Evolutionary conservation across 179 eudicot genomes (phyloP).

Genomic region (Beta corolliflora): DNA sequence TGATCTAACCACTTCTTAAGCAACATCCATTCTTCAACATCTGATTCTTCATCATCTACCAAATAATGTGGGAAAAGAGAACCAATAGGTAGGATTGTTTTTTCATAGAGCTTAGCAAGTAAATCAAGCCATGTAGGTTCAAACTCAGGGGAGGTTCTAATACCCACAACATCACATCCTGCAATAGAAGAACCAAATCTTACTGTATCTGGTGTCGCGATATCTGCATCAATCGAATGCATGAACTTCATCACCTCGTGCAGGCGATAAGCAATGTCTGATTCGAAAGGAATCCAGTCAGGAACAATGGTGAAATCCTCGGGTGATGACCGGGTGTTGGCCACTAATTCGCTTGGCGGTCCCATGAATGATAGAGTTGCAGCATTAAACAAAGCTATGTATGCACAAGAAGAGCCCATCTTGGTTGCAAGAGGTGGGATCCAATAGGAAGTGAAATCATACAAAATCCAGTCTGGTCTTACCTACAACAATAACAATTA

Average conservation of each 20-base stretch:
- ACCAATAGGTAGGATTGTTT: slow-evolving; percentile 35
- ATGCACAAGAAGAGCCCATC: slow-evolving; percentile 26
- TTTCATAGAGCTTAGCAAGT: slow-evolving; percentile 35
- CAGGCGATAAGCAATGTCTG: slow-evolving; percentile 29
- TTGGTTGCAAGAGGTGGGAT: slow-evolving; percentile 28
- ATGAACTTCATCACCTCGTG: slow-evolving; percentile 36
- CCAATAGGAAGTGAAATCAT: slow-evolving; percentile 40
- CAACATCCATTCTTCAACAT: background rate
- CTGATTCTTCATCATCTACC: background rate
- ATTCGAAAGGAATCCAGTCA: slow-evolving; percentile 35
- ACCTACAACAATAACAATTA: background rate
- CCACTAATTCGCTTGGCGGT: slow-evolving; percentile 19
- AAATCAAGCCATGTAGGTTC: slow-evolving; percentile 44
- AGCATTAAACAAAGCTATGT: slow-evolving; percentile 28
- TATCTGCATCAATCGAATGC: slow-evolving; percentile 19
- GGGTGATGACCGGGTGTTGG: background rate
- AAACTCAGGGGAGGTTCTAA: slow-evolving; percentile 37
- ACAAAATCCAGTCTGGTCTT: slow-evolving; percentile 40
- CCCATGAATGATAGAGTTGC: slow-evolving; percentile 12
- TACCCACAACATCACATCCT: slow-evolving; percentile 31
- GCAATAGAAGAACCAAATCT: slow-evolving; percentile 34
- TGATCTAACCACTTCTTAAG: slow-evolving; percentile 37
- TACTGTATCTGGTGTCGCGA: slow-evolving; percentile 25
- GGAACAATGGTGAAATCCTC: slow-evolving; percentile 32
- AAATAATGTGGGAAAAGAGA: slow-evolving; percentile 23